Evolutionary conservation across 2,329 filamentous ascomycete species (phyloP).

Genomic region (Beauveria caledonica): DNA sequence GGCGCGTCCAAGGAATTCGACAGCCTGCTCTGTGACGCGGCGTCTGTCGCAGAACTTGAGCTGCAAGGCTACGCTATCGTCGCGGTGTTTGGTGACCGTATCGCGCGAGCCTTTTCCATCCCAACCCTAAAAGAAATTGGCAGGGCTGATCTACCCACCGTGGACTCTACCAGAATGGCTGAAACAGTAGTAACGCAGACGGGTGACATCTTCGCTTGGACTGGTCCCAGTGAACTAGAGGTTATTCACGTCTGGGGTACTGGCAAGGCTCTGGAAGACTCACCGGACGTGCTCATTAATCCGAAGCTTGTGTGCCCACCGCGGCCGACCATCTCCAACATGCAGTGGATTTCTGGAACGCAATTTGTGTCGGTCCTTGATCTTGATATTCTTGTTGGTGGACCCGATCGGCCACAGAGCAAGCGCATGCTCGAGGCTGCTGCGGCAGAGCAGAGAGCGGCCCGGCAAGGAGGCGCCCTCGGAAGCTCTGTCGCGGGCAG

Average conservation of each 20-base stretch:
- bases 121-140: constrained; percentile 81
- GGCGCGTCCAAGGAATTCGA: constrained; percentile 91
- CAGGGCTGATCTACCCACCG: constrained; percentile 54
- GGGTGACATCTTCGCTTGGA: constrained; percentile 82
- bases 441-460: constrained; percentile 62
- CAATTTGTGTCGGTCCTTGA: constrained; percentile 83
- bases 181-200: constrained; percentile 65
- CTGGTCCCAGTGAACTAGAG: constrained; percentile 76
- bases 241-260: constrained; percentile 80
- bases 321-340: constrained; percentile 84
- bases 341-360: constrained; percentile 95
- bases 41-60: constrained; percentile 66
- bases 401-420: constrained; percentile 76
- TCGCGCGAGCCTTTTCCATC: constrained; percentile 73
- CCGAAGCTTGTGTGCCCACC: constrained; percentile 64
- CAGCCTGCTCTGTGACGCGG: constrained; percentile 71
- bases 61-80: constrained; percentile 71
- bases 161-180: constrained; percentile 66
- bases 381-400: constrained; percentile 84
- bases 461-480: constrained; percentile 26
- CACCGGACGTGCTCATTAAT: constrained; percentile 71
- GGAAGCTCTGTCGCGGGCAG: constrained; percentile 17
- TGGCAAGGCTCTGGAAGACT: constrained; percentile 53
- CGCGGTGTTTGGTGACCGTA: constrained; percentile 76
- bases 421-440: constrained; percentile 81